Percentiles rank a stretch among this genome's conserved stretches.
Evolutionary conservation across 495 filamentous ascomycete genomes (phyloP).

Genomic region (Penicillium simplicissimum): DNA sequence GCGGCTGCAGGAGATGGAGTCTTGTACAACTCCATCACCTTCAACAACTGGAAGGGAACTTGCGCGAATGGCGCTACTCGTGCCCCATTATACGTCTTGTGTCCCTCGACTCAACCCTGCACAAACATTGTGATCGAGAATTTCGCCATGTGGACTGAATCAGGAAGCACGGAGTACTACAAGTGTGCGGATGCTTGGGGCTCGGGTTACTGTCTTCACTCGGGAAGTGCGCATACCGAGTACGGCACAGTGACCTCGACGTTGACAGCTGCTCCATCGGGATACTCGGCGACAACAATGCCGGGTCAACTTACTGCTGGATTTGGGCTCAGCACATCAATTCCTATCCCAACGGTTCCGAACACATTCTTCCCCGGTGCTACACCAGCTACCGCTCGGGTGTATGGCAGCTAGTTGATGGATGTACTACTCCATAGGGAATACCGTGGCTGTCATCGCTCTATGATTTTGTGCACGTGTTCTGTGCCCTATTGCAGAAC

Average conservation of each 20-base stretch:
- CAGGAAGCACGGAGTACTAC: constrained; percentile 40
- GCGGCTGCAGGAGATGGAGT: constrained; percentile 42
- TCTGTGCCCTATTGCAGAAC: too few species aligned
- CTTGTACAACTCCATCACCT: constrained; percentile 43
- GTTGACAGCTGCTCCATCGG: constrained; percentile 35
- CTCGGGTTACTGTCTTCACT: constrained; percentile 40
- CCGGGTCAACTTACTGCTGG: constrained; percentile 36
- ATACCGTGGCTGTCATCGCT: too few species aligned
- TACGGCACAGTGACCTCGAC: constrained; percentile 32
- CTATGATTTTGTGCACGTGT: too few species aligned
- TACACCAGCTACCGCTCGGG: constrained; percentile 23
- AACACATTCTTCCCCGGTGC: constrained; percentile 49
- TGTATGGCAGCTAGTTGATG: constrained; percentile 9
- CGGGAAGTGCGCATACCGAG: constrained; percentile 13
- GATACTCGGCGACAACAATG: constrained; percentile 48
- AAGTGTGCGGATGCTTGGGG: constrained; percentile 48
- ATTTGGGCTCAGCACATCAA: constrained; percentile 41
- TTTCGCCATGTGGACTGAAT: constrained; percentile 55
- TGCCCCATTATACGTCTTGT: constrained; percentile 46
- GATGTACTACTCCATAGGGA: background rate
- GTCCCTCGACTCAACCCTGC: constrained; percentile 47
- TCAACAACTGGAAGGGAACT: constrained; percentile 56
- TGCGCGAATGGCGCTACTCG: constrained; percentile 44
- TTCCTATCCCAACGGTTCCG: constrained; percentile 52
- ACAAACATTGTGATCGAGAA: constrained; percentile 47